Conservation (phyloP, 2,329 filamentous ascomycete species). For the Sarocladiaceae sp. region DNA sequence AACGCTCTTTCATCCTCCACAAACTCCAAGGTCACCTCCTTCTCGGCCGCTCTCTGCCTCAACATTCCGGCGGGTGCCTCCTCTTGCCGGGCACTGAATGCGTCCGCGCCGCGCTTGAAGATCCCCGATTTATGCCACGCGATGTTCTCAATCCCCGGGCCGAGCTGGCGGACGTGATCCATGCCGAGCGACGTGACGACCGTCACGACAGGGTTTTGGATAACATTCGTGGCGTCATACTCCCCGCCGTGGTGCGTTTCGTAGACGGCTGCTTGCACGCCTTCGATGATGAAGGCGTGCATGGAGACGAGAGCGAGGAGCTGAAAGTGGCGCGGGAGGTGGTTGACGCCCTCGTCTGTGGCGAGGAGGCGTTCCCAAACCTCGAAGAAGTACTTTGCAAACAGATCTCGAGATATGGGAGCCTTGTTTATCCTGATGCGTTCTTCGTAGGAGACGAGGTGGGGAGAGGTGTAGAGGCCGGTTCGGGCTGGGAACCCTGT, state of each 20-base stretch:
- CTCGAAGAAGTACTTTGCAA: slow-evolving; percentile 39
- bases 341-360: slow-evolving; percentile 7
- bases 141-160: slow-evolving; percentile 38
- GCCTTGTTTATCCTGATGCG: slow-evolving; percentile 34
- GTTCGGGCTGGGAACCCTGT: slow-evolving; percentile 22
- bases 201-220: slow-evolving; percentile 33
- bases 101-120: slow-evolving; percentile 32
- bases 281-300: slow-evolving; percentile 38
- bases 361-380: slow-evolving; percentile 30
- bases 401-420: slow-evolving; percentile 28
- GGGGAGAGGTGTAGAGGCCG: slow-evolving; percentile 44
- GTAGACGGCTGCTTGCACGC: slow-evolving; percentile 36
- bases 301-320: slow-evolving; percentile 28
- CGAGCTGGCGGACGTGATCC: slow-evolving; percentile 38
- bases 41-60: slow-evolving; percentile 26
- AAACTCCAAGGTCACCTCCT: slow-evolving; percentile 20
- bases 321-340: slow-evolving; percentile 8
- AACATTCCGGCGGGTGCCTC: slow-evolving; percentile 26
- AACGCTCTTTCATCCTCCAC: slow-evolving; percentile 16
- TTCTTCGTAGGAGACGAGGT: slow-evolving; percentile 36
- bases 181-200: slow-evolving; percentile 40
- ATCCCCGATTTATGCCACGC: slow-evolving; percentile 48
- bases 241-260: slow-evolving; percentile 40
- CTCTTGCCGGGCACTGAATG: slow-evolving; percentile 26
- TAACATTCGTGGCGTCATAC: slow-evolving; percentile 42